These are phyloP conservation scores for Vanderwaltozyma tropicalis DNA, from an alignment of 805 yeast species.

Conservation along the genomic window DNA sequence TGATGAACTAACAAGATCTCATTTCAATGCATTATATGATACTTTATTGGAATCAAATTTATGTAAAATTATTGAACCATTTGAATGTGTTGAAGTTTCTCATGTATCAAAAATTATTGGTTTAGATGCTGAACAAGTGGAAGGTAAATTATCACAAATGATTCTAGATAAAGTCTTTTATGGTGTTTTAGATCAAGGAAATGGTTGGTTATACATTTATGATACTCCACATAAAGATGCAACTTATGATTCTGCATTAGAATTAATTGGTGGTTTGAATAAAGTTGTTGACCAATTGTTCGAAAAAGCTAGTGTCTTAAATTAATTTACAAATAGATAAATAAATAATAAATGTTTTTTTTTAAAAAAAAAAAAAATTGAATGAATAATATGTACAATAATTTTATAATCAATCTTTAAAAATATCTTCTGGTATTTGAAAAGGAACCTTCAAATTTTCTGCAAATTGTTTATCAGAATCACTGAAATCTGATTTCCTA, in stretches of 20 bases:
- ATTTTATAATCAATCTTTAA: constrained; percentile 13
- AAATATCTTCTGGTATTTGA: constrained; percentile 62
- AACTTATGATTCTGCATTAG: constrained; percentile 78
- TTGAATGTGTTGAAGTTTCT: constrained; percentile 86
- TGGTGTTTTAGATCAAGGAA: constrained; percentile 96
- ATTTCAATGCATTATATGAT: constrained; percentile 86
- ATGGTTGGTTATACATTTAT: constrained; percentile 90
- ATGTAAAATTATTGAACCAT: constrained; percentile 91
- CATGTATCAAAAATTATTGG: constrained; percentile 86
- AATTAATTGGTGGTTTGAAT: constrained; percentile 77
- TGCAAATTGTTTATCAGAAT: constrained; percentile 69
- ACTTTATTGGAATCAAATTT: constrained; percentile 86
- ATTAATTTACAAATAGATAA: constrained; percentile 29
- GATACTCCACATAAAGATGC: constrained; percentile 84
- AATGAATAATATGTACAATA: background rate
- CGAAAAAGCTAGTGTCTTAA: constrained; percentile 83
- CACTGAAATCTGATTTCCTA: constrained; percentile 64
- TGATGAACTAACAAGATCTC: constrained; percentile 83
- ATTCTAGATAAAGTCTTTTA: constrained; percentile 88
- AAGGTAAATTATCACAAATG: constrained; percentile 92
- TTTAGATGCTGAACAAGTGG: constrained; percentile 76
- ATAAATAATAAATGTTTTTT: background rate
- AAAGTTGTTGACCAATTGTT: constrained; percentile 81
- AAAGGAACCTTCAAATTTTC: constrained; percentile 42
- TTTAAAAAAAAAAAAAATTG: too few species aligned